Evolutionary conservation across 2,329 filamentous ascomycete genomes (phyloP).

Genomic region (Eurotiales sp.): DNA sequence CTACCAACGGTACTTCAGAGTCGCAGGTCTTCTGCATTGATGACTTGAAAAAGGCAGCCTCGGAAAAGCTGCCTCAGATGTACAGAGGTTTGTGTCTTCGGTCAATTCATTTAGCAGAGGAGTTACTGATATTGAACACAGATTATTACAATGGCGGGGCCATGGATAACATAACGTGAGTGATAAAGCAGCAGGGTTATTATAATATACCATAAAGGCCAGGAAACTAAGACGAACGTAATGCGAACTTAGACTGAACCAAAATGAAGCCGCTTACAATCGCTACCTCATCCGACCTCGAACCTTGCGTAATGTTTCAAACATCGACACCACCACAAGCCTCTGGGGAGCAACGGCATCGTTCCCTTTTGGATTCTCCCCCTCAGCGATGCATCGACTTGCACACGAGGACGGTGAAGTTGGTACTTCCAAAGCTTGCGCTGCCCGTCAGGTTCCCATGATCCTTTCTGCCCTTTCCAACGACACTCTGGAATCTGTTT

Average conservation of each 20-base stretch:
- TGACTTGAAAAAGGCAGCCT: slow-evolving; percentile 41
- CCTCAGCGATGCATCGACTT: slow-evolving; percentile 52
- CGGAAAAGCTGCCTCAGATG: slow-evolving; percentile 38
- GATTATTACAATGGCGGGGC: slow-evolving; percentile 59
- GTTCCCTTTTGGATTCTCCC: slow-evolving; percentile 53
- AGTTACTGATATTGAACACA: slow-evolving; percentile 16
- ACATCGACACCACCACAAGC: slow-evolving; percentile 37
- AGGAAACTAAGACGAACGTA: too few species aligned
- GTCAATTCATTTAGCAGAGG: not conserved
- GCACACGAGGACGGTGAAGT: slow-evolving; percentile 53
- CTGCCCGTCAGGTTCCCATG: slow-evolving; percentile 11
- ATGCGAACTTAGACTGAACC: slow-evolving; percentile 36
- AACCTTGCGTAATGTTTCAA: slow-evolving; percentile 35
- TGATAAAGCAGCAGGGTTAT: too few species aligned
- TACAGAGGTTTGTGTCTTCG: slow-evolving; percentile 35
- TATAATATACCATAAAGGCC: not conserved
- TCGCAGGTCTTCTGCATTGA: slow-evolving; percentile 20
- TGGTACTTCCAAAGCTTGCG: slow-evolving; percentile 47
- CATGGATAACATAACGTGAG: slow-evolving; percentile 51
- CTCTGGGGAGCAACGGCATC: slow-evolving; percentile 39
- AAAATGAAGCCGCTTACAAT: slow-evolving; percentile 53
- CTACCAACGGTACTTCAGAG: too few species aligned
- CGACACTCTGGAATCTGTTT: not conserved
- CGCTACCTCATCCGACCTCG: slow-evolving; percentile 45
- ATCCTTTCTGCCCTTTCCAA: not conserved